A percentile compares a stretch with the other conserved stretches of the same genome.
phyloP scores from a whole-genome alignment of 257 asterid species.

The Lycium barbarum region DNA sequence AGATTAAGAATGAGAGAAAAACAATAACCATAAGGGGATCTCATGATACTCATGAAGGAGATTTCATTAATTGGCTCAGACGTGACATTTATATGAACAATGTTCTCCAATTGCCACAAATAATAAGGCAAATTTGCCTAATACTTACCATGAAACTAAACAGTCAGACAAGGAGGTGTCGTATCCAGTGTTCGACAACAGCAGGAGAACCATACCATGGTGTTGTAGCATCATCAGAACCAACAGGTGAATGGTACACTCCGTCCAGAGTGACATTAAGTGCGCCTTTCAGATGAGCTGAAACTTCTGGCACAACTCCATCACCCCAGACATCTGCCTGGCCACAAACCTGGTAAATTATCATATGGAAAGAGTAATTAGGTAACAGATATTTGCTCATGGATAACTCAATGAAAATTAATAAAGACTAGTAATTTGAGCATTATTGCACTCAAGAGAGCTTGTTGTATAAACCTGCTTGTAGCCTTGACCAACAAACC shows the following conservation, averaged over 20 bases:
- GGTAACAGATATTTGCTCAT: background rate
- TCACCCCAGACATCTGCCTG: conserved; percentile 94
- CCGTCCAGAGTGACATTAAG: conserved; percentile 76
- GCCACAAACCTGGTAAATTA: conserved; percentile 76
- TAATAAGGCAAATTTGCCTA: conserved; percentile 35
- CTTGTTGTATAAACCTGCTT: conserved; percentile 64
- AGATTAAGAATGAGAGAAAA: background rate
- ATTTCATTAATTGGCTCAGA: conserved; percentile 11
- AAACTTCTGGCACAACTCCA: conserved; percentile 86
- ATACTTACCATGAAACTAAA: conserved; percentile 16
- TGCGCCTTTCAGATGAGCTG: conserved; percentile 94
- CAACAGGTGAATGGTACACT: conserved; percentile 87
- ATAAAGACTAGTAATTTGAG: background rate
- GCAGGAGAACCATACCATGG: conserved; percentile 95
- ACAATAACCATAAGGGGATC: background rate
- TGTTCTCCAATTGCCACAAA: conserved; percentile 3
- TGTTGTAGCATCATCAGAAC: conserved; percentile 73
- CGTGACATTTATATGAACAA: conserved; percentile 6
- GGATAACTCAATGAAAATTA: background rate
- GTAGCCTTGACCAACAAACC: conserved; percentile 91
- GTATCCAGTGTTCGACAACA: conserved; percentile 83
- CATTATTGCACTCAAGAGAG: background rate
- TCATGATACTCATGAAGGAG: background rate
- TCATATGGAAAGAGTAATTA: background rate
- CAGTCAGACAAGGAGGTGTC: conserved; percentile 65